Conservation (phyloP, 1,139 yeast species). For the Groenewaldozyma sp. region DNA sequence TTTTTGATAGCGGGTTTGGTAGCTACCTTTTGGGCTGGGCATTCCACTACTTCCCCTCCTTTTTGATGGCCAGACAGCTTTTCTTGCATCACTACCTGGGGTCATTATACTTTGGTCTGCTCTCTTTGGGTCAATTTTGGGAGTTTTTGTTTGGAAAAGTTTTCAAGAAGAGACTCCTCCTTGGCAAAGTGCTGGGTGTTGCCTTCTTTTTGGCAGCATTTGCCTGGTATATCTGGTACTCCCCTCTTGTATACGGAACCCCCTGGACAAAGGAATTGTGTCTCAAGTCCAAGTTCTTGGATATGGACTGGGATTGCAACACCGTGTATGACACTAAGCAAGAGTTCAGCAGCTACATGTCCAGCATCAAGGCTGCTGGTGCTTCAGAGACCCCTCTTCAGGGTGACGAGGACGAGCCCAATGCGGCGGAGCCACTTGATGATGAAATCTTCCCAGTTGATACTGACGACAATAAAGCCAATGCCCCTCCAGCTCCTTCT, state of each 20-base stretch:
- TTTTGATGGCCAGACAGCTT: conserved; percentile 87
- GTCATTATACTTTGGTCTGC: conserved; percentile 73
- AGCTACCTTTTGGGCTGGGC: conserved; percentile 74
- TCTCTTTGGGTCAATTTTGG: conserved; percentile 74
- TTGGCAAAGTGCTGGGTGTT: conserved; percentile 37
- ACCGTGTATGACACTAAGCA: conserved; percentile 36
- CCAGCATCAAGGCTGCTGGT: neutral
- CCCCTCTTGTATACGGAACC: conserved; percentile 71
- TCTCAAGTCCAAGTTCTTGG: conserved; percentile 46
- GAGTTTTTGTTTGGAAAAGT: conserved; percentile 48
- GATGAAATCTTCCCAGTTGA: conserved; percentile 1
- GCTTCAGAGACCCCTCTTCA: conserved; percentile 4
- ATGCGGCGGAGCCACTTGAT: conserved; percentile 4
- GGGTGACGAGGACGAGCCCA: conserved; percentile 7
- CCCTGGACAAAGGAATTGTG: conserved; percentile 73
- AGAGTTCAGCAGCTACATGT: conserved; percentile 18
- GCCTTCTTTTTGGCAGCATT: conserved; percentile 43
- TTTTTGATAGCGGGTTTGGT: conserved; percentile 63
- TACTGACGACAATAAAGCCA: conserved; percentile 2
- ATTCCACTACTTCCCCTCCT: conserved; percentile 78
- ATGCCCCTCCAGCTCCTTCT: conserved; percentile 1
- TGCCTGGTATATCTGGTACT: conserved; percentile 51
- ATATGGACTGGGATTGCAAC: conserved; percentile 74
- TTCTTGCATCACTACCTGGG: conserved; percentile 92
- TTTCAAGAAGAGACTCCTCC: conserved; percentile 34